A percentile compares a stretch with the other conserved stretches of the same genome.
These are phyloP conservation scores for Pulveroboletus sp. DNA, from an alignment of 768 basidiomycete genomes.

Conservation along the genomic window DNA sequence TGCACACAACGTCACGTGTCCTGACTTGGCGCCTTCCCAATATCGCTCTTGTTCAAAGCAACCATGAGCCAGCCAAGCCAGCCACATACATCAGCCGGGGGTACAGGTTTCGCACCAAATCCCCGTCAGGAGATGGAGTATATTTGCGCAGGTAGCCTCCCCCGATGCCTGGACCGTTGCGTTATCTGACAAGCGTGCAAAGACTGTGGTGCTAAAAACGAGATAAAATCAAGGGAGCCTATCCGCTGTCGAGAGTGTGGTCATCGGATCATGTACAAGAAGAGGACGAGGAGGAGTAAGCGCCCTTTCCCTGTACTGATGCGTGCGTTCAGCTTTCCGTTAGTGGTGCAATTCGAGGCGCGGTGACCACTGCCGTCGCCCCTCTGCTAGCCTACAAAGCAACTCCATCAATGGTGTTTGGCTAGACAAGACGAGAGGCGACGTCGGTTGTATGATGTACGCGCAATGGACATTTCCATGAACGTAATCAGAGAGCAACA, in stretches of 20 bases:
- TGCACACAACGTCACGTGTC: slow-evolving; percentile 13
- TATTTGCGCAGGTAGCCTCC: slow-evolving; percentile 68
- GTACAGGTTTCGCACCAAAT: slow-evolving; percentile 33
- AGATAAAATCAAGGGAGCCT: slow-evolving; percentile 85
- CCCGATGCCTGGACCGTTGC: neutral
- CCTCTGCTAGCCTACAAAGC: neutral
- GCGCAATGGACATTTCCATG: neutral
- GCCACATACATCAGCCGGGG: slow-evolving; percentile 30
- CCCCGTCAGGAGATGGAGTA: slow-evolving; percentile 72
- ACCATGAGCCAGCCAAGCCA: slow-evolving; percentile 39
- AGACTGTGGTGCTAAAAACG: slow-evolving; percentile 93
- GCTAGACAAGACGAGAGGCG: neutral
- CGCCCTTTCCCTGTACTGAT: slow-evolving; percentile 3
- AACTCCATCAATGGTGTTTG: neutral
- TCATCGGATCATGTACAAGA: slow-evolving; percentile 99
- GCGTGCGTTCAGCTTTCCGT: neutral
- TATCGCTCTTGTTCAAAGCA: neutral
- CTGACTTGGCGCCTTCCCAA: neutral
- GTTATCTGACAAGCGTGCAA: slow-evolving; percentile 12
- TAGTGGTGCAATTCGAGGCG: slow-evolving; percentile 34
- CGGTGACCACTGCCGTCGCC: slow-evolving; percentile 17
- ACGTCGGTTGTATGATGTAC: neutral
- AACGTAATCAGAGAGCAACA: neutral
- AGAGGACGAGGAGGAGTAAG: slow-evolving; percentile 89
- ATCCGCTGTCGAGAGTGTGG: slow-evolving; percentile 96